A percentile compares a stretch with the other conserved stretches of the same genome.
Evolutionary conservation across 306 rosid genomes (phyloP).

Genomic region (Pyrus bretschneideri): DNA sequence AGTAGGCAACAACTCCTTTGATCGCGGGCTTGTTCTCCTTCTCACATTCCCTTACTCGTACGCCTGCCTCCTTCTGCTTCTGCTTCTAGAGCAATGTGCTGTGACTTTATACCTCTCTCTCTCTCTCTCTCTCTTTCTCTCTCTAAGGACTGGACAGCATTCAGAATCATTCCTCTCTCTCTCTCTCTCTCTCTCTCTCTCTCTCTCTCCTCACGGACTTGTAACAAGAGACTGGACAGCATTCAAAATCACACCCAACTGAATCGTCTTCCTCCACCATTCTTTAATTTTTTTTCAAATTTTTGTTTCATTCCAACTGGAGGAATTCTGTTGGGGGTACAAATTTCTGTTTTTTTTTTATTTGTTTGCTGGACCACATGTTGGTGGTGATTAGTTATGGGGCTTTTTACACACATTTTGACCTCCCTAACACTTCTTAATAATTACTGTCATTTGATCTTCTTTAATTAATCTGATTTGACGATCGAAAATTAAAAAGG

Average conservation of each 20-base stretch:
- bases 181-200: too few species aligned
- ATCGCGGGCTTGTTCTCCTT: conserved; percentile 28
- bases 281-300: neutral
- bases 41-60: neutral
- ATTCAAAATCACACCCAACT: conserved; percentile 4
- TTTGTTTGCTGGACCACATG: conserved; percentile 1
- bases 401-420: too few species aligned
- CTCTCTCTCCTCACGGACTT: neutral
- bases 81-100: neutral
- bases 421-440: too few species aligned
- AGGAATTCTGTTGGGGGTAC: neutral
- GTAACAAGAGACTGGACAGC: neutral
- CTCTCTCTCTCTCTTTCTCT: neutral
- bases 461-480: too few species aligned
- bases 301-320: neutral
- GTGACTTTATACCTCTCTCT: neutral
- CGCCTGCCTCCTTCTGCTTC: neutral
- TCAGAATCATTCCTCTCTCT: neutral
- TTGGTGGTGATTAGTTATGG: neutral
- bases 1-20: conserved; percentile 20
- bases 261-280: conserved; percentile 11
- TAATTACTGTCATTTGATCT: too few species aligned
- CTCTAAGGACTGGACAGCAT: neutral
- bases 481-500: rapidly evolving
- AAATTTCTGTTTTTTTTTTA: neutral